These are phyloP conservation scores for Xanthoconium stramineum DNA, from an alignment of 768 basidiomycete species.

Conservation along the genomic window DNA sequence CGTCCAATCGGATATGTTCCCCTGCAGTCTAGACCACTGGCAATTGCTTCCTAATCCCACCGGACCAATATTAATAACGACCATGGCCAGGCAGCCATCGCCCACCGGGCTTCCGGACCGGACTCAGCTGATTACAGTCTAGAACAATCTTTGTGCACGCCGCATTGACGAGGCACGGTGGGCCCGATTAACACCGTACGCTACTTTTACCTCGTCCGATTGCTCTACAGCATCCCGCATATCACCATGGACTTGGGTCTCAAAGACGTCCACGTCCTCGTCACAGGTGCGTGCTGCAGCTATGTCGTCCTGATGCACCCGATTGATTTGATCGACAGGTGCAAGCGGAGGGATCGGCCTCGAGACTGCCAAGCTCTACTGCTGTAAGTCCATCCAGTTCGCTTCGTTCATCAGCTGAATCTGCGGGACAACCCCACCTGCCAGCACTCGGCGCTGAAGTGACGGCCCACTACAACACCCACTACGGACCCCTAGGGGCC, in stretches of 20 bases:
- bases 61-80: neutral
- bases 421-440: neutral
- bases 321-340: slow-evolving; percentile 36
- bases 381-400: slow-evolving; percentile 37
- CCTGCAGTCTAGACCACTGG: too few species aligned
- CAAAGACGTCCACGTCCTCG: slow-evolving; percentile 59
- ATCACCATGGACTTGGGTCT: slow-evolving; percentile 53
- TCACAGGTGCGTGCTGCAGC: slow-evolving; percentile 51
- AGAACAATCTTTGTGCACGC: slow-evolving; percentile 9
- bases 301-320: neutral
- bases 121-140: slow-evolving; percentile 4
- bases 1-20: too few species aligned
- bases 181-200: neutral
- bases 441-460: slow-evolving; percentile 70
- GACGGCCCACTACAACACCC: slow-evolving; percentile 68
- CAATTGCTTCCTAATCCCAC: neutral
- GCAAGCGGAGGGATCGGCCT: slow-evolving; percentile 77
- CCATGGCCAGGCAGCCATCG: slow-evolving; percentile 8
- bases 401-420: neutral
- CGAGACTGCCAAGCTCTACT: slow-evolving; percentile 53
- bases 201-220: neutral
- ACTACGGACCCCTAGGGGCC: slow-evolving; percentile 38
- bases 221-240: neutral
- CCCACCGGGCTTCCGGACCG: neutral
- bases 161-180: neutral